Conservation (phyloP, 140 eudicot genomes). For the Artemisia princeps region DNA sequence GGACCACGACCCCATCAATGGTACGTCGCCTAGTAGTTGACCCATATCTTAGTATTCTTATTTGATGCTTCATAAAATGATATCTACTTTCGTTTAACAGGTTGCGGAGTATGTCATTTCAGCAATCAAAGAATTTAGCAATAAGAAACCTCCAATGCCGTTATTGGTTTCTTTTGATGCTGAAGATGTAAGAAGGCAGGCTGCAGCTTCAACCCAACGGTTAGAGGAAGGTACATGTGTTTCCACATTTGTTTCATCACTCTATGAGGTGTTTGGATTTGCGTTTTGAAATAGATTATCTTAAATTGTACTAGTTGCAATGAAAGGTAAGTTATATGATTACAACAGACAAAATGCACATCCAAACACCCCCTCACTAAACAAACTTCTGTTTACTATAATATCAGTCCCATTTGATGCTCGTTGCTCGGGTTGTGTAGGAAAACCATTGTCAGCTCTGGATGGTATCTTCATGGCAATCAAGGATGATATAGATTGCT, state of each 20-base stretch:
- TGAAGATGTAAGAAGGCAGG: conserved; percentile 61
- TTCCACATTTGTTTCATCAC: too few relatives aligned
- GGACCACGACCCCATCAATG: conserved; percentile 54
- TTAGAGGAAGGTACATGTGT: conserved; percentile 53
- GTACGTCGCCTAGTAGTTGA: conserved; percentile 24
- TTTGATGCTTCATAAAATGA: not conserved
- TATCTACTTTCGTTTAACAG: conserved; percentile 16
- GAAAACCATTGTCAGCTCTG: conserved; percentile 59
- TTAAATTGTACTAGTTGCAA: too few relatives aligned
- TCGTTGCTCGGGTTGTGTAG: conserved; percentile 31
- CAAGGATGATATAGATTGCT: conserved; percentile 91
- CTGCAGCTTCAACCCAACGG: conserved; percentile 74
- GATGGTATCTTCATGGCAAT: conserved; percentile 87
- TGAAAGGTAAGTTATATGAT: too few relatives aligned
- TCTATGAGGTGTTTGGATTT: too few relatives aligned
- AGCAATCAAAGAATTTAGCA: conserved; percentile 58
- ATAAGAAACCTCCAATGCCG: conserved; percentile 51
- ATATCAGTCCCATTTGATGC: too few relatives aligned
- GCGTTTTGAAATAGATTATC: too few relatives aligned
- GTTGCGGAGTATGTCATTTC: conserved; percentile 69
- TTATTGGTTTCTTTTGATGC: conserved; percentile 59
- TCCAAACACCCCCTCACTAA: too few relatives aligned
- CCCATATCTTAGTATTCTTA: not conserved
- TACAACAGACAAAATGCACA: too few relatives aligned
- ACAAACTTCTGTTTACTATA: too few relatives aligned